Percentiles rank a stretch among this genome's conserved stretches.
Conservation (phyloP, 345 rosid genomes). For the Hibiscus tridactylites region DNA sequence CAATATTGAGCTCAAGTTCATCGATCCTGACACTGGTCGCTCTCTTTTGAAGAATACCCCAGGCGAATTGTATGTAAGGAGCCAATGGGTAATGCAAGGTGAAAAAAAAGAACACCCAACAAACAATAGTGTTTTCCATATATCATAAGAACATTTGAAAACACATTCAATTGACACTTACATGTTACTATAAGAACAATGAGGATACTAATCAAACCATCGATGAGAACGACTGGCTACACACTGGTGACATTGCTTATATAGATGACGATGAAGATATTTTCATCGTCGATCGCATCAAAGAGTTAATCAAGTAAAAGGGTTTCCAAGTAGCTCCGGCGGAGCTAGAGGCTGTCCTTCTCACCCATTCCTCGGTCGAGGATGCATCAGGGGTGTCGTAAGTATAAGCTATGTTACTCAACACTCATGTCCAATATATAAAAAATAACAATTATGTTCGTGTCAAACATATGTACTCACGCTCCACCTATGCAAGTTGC, state of each 20-base stretch:
- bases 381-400: conserved; percentile 92
- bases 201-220: conserved; percentile 72
- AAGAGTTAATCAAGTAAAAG: conserved; percentile 87
- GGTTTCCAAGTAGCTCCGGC: too few relatives aligned
- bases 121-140: background rate
- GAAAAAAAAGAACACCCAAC: too few relatives aligned
- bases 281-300: conserved; percentile 86
- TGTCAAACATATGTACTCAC: background rate
- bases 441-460: background rate
- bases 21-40: conserved; percentile 60
- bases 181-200: conserved; percentile 63
- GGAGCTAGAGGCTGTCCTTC: conserved; percentile 73
- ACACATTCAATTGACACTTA: background rate
- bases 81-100: conserved; percentile 93
- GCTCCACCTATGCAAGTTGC: conserved; percentile 33
- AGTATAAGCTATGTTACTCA: too few relatives aligned
- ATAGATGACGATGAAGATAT: conserved; percentile 87
- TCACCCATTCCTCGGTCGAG: conserved; percentile 59
- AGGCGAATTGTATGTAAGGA: conserved; percentile 73
- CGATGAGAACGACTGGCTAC: conserved; percentile 82
- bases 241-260: conserved; percentile 83
- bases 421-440: background rate
- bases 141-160: background rate
- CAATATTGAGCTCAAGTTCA: conserved; percentile 75
- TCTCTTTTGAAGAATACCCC: conserved; percentile 64